Conservation (phyloP, 2,329 filamentous ascomycete species). For the Alternaria sp. region DNA sequence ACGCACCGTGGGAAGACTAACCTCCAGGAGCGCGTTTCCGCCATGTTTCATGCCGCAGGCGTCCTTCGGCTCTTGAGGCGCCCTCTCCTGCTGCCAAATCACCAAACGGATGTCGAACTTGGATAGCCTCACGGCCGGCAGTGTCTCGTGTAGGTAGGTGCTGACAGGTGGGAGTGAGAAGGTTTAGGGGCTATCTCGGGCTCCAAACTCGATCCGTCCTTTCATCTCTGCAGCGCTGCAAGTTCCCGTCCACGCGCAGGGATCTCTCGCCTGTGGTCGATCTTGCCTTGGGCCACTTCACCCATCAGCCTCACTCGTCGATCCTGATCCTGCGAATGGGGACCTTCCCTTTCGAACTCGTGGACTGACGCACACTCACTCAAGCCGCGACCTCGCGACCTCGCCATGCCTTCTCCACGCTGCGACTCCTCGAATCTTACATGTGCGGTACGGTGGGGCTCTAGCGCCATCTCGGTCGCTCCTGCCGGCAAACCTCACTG, state of each 20-base stretch:
- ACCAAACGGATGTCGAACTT: slow-evolving; percentile 40
- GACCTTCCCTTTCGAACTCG: neutral
- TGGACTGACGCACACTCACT: neutral
- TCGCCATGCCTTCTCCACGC: neutral
- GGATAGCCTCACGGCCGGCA: slow-evolving; percentile 28
- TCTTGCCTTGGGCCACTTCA: slow-evolving; percentile 20
- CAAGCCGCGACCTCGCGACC: slow-evolving; percentile 5
- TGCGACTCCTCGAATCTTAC: slow-evolving; percentile 12
- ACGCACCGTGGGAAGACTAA: slow-evolving; percentile 12
- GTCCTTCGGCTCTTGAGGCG: slow-evolving; percentile 21
- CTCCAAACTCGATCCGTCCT: slow-evolving; percentile 34
- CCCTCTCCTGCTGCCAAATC: slow-evolving; percentile 43
- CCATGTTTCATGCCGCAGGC: slow-evolving; percentile 42
- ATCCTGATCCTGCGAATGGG: slow-evolving; percentile 31
- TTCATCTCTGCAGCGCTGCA: slow-evolving; percentile 37
- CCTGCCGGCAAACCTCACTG: slow-evolving; percentile 37
- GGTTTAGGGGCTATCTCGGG: slow-evolving; percentile 40
- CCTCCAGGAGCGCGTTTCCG: slow-evolving; percentile 15
- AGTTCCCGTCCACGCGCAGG: slow-evolving; percentile 30
- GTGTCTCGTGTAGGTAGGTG: slow-evolving; percentile 2
- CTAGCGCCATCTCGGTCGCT: slow-evolving; percentile 21
- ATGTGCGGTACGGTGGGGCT: slow-evolving; percentile 2
- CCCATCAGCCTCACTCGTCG: slow-evolving; percentile 45
- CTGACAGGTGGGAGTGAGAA: neutral
- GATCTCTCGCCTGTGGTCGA: slow-evolving; percentile 16